These are phyloP conservation scores for Rhododendron kiyosumense DNA, from an alignment of 148 eudicot species.

Conservation along the genomic window DNA sequence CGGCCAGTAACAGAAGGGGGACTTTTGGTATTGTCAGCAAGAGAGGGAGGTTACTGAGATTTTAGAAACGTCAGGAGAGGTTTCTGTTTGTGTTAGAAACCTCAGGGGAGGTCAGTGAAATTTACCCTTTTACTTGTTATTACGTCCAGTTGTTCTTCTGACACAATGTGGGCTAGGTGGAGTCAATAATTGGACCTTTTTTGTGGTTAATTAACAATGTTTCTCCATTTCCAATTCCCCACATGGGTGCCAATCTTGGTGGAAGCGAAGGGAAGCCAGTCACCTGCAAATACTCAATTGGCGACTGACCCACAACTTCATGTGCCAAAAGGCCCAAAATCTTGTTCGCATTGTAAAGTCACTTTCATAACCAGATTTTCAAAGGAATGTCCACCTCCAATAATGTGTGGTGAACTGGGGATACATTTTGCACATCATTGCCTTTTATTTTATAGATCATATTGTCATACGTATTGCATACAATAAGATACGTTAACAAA, in stretches of 20 bases:
- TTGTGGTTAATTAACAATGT: background rate
- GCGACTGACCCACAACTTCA: background rate
- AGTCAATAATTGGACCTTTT: background rate
- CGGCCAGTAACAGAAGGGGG: too few species aligned
- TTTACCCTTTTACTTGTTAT: too few species aligned
- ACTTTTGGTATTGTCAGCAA: too few species aligned
- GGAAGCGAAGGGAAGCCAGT: background rate
- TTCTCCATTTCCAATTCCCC: conserved; percentile 2
- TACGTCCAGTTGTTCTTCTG: background rate
- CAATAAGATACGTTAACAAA: too few species aligned
- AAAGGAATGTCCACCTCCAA: background rate
- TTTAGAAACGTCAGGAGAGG: too few species aligned
- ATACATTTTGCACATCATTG: background rate
- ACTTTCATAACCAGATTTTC: background rate
- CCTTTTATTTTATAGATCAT: background rate
- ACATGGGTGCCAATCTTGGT: conserved; percentile 7
- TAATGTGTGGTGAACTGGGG: background rate
- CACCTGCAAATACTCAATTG: background rate
- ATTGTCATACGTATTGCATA: too few species aligned
- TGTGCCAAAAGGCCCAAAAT: background rate
- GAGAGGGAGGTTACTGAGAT: too few species aligned
- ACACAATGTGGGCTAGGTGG: background rate
- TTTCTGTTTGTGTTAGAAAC: too few species aligned
- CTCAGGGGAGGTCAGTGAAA: too few species aligned
- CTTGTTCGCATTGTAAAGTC: background rate